phyloP scores from a whole-genome alignment of 2,329 filamentous ascomycete genomes.

The Fusarium denticulatum region DNA sequence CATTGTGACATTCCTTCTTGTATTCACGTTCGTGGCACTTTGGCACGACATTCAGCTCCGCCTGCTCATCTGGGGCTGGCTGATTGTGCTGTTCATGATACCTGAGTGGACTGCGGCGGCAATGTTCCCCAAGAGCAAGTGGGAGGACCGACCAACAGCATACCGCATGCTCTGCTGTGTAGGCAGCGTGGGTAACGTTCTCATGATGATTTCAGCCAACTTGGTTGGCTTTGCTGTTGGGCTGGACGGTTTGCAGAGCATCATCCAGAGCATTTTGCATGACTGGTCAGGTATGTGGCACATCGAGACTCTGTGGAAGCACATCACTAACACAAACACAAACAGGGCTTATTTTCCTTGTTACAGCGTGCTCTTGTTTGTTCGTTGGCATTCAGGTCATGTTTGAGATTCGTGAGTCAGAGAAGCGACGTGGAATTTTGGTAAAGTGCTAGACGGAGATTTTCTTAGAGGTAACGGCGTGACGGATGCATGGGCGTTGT shows the following conservation, averaged over 20 bases:
- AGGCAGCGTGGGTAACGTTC: slow-evolving; percentile 82
- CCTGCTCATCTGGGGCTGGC: slow-evolving; percentile 95
- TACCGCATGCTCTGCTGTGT: slow-evolving; percentile 85
- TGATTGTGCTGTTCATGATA: slow-evolving; percentile 91
- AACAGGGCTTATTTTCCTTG: slow-evolving; percentile 76
- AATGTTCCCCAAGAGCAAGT: slow-evolving; percentile 78
- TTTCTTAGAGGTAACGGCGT: background rate
- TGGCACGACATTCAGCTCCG: slow-evolving; percentile 98
- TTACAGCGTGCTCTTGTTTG: slow-evolving; percentile 74
- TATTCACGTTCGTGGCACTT: slow-evolving; percentile 96
- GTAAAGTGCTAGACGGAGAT: slow-evolving; percentile 74
- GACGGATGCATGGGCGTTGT: slow-evolving; percentile 6
- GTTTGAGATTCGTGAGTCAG: slow-evolving; percentile 92
- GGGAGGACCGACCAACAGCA: slow-evolving; percentile 72
- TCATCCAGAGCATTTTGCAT: slow-evolving; percentile 78
- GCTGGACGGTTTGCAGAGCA: slow-evolving; percentile 82
- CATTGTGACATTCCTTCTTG: slow-evolving; percentile 79
- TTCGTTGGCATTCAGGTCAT: slow-evolving; percentile 92
- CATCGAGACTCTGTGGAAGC: background rate
- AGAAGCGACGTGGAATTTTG: slow-evolving; percentile 82
- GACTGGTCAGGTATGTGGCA: slow-evolving; percentile 72
- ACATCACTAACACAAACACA: slow-evolving; percentile 37
- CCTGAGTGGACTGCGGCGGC: slow-evolving; percentile 81
- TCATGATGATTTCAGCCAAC: slow-evolving; percentile 97
- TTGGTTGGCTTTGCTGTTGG: slow-evolving; percentile 95